phyloP scores from a whole-genome alignment of 495 filamentous ascomycete species.

The Tuber brumale region DNA sequence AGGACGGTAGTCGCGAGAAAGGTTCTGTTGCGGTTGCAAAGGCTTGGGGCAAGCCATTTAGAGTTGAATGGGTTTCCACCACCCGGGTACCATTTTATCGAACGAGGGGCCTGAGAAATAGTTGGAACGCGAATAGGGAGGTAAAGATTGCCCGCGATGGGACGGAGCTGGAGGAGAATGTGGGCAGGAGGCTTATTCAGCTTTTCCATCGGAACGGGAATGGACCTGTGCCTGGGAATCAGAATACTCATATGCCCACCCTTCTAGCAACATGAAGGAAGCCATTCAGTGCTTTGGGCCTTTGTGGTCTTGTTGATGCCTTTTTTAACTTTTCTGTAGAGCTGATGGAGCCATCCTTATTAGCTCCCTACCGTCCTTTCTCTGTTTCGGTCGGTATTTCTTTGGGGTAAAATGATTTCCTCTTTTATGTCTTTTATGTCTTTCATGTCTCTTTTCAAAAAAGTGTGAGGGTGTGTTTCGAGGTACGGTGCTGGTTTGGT shows the following conservation, averaged over 20 bases:
- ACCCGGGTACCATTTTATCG: constrained; percentile 82
- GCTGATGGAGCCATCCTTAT: not conserved
- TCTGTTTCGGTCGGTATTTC: not conserved
- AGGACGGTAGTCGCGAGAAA: constrained; percentile 45
- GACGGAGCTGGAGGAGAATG: constrained; percentile 80
- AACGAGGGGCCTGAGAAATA: constrained; percentile 82
- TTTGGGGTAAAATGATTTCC: not conserved
- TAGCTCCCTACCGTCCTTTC: not conserved
- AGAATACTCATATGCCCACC: not conserved
- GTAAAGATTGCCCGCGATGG: constrained; percentile 96
- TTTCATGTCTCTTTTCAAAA: not conserved
- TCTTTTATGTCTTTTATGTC: not conserved
- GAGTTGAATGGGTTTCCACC: constrained; percentile 85
- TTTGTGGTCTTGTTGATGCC: not conserved
- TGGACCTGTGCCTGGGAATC: not conserved
- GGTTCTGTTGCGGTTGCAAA: constrained; percentile 44
- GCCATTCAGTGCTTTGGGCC: not conserved
- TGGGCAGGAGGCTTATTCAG: constrained; percentile 69
- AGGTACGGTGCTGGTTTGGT: not conserved
- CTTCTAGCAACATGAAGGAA: not conserved
- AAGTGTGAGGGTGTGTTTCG: not conserved
- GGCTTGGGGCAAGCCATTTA: constrained; percentile 87
- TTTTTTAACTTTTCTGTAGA: not conserved
- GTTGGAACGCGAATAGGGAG: constrained; percentile 92
- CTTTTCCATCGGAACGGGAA: constrained; percentile 57